Evolutionary conservation across 192 early-diverging fungal species (phyloP).

Genomic region (Coemansia sp.): DNA sequence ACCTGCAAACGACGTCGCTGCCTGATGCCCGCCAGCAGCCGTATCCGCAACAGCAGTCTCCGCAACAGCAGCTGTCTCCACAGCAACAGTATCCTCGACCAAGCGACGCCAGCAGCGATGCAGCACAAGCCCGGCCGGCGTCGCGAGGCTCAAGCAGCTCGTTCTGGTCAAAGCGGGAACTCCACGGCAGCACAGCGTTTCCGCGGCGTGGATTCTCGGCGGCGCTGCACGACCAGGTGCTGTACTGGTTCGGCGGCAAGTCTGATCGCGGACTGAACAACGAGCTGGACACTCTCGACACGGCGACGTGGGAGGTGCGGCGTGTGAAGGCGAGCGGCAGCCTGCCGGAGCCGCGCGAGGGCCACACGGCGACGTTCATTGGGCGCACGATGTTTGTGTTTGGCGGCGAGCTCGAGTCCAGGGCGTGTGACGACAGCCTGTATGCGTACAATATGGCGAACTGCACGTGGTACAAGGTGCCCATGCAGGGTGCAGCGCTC

Average conservation of each 20-base stretch:
- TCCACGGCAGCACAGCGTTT: slow-evolving; percentile 35
- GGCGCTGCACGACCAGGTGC: slow-evolving; percentile 36
- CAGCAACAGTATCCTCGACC: not conserved
- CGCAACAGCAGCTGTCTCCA: not conserved
- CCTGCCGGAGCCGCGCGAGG: slow-evolving; percentile 44
- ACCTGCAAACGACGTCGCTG: slow-evolving; percentile 26
- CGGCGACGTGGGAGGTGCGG: slow-evolving; percentile 39
- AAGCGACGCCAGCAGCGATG: not conserved
- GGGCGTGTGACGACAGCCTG: slow-evolving; percentile 47
- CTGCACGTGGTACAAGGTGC: slow-evolving; percentile 55
- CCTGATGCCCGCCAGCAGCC: slow-evolving; percentile 23
- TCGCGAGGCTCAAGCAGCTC: slow-evolving; percentile 16
- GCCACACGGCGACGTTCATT: slow-evolving; percentile 53
- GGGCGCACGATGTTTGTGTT: slow-evolving; percentile 59
- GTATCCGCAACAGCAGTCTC: slow-evolving; percentile 2
- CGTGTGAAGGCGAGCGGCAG: slow-evolving; percentile 28
- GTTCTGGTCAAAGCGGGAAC: slow-evolving; percentile 42
- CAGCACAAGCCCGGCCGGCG: not conserved
- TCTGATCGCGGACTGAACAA: slow-evolving; percentile 33
- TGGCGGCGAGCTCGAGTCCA: slow-evolving; percentile 46
- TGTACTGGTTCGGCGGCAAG: slow-evolving; percentile 55
- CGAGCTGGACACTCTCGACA: slow-evolving; percentile 47
- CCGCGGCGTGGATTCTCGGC: slow-evolving; percentile 54
- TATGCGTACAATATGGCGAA: slow-evolving; percentile 55
- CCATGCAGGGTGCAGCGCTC: slow-evolving; percentile 44